Percentiles rank a stretch among this genome's conserved stretches.
Conservation (phyloP, 768 basidiomycete genomes). For the Fomitopsis pulvina region DNA sequence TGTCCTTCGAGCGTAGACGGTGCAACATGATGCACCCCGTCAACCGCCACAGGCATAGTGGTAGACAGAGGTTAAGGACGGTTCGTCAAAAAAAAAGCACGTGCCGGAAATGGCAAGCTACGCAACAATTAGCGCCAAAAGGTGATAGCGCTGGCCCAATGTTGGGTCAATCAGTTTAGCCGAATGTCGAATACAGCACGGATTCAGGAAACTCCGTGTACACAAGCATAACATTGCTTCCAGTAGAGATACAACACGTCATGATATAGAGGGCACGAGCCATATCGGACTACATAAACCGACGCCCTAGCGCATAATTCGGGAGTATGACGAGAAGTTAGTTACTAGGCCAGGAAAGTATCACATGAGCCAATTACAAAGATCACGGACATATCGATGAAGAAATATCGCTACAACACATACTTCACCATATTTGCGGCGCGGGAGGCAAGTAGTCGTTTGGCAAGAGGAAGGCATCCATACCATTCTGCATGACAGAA, state of each 20-base stretch:
- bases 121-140: neutral
- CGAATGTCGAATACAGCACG: too few species aligned
- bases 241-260: conserved; percentile 6
- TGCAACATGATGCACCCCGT: conserved; percentile 19
- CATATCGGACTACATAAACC: neutral
- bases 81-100: conserved; percentile 21
- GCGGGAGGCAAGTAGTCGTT: conserved; percentile 64
- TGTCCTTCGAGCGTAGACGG: conserved; percentile 24
- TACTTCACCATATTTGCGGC: conserved; percentile 64
- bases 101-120: conserved; percentile 17
- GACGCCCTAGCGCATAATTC: too few species aligned
- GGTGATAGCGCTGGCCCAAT: neutral
- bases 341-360: too few species aligned
- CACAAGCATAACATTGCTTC: neutral
- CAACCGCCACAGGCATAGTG: conserved; percentile 24
- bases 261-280: neutral
- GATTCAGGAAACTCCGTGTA: neutral
- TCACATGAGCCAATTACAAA: neutral
- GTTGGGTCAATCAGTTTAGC: too few species aligned
- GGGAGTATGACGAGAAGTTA: too few species aligned
- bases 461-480: conserved; percentile 81
- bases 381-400: neutral
- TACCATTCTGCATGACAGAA: conserved; percentile 73
- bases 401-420: neutral
- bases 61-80: conserved; percentile 8